Percentiles rank a stretch among this genome's conserved stretches.
Evolutionary conservation across 139 green algal genomes (phyloP).

Genomic region (Haematococcus sp.): DNA sequence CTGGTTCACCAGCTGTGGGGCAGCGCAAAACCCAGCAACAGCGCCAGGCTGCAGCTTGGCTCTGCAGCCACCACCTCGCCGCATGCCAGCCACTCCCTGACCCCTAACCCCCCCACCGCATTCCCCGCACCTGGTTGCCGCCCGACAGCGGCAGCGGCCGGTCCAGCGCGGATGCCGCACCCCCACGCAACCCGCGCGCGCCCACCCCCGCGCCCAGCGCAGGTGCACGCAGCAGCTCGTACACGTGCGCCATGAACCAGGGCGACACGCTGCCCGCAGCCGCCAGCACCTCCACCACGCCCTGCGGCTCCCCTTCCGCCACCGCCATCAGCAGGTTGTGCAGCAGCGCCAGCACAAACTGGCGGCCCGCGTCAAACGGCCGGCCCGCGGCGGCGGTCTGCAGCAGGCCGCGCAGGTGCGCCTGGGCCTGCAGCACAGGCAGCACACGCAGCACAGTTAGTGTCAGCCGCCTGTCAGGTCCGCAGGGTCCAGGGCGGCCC

Average conservation of each 20-base stretch:
- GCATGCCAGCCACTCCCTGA: not conserved
- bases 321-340: constrained; percentile 18
- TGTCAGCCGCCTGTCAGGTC: too few relatives aligned
- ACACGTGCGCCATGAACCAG: constrained; percentile 72
- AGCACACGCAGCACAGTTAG: too few relatives aligned
- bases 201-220: constrained; percentile 3
- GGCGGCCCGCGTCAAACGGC: not conserved
- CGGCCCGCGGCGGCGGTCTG: not conserved
- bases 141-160: constrained; percentile 45
- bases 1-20: too few relatives aligned
- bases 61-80: not conserved
- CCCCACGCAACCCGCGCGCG: not conserved
- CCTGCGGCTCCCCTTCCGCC: constrained; percentile 21
- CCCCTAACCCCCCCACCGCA: too few relatives aligned
- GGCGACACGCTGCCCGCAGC: constrained; percentile 13
- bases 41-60: too few relatives aligned
- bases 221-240: constrained; percentile 44
- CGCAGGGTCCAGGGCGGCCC: too few relatives aligned
- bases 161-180: constrained; percentile 24
- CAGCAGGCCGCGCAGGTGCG: not conserved
- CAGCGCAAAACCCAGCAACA: too few relatives aligned
- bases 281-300: constrained; percentile 34
- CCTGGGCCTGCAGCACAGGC: not conserved
- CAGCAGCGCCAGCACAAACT: constrained; percentile 3
- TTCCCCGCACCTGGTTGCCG: constrained; percentile 39